Evolutionary conservation across 495 filamentous ascomycete genomes (phyloP).

Genomic region (Tuber brumale): DNA sequence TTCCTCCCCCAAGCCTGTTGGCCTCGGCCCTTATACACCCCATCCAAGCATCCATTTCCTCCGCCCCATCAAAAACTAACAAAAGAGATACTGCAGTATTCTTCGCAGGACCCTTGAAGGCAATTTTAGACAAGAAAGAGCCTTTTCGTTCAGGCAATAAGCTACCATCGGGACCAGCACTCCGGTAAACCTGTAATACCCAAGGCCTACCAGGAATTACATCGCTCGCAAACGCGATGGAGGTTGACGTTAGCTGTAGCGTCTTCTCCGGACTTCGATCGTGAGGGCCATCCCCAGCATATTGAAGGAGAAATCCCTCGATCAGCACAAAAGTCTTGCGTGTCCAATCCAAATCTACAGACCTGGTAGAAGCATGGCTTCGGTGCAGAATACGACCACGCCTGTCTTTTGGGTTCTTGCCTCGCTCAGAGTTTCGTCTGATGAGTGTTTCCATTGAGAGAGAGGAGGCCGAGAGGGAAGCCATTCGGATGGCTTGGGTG

Average conservation of each 20-base stretch:
- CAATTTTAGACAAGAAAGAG: conserved; percentile 64
- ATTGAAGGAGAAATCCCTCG: conserved; percentile 81
- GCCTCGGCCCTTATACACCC: conserved; percentile 47
- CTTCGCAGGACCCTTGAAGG: conserved; percentile 58
- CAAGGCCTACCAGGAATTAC: conserved; percentile 86
- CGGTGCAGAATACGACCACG: conserved; percentile 47
- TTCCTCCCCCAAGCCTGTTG: conserved; percentile 44
- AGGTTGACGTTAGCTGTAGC: conserved; percentile 72
- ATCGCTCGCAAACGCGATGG: conserved; percentile 90
- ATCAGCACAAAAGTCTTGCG: conserved; percentile 78
- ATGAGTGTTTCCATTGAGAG: conserved; percentile 56
- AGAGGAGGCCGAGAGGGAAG: conserved; percentile 50
- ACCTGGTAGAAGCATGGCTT: conserved; percentile 54
- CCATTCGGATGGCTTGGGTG: conserved; percentile 64
- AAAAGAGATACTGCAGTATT: conserved; percentile 63
- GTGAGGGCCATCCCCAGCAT: conserved; percentile 69
- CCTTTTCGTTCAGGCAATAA: conserved; percentile 47
- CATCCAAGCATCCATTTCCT: conserved; percentile 84
- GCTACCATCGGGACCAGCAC: conserved; percentile 57
- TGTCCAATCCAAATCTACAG: conserved; percentile 66
- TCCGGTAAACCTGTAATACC: conserved; percentile 84
- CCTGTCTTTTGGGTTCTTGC: conserved; percentile 29
- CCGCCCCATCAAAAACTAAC: conserved; percentile 70
- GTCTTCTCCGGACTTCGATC: conserved; percentile 83
- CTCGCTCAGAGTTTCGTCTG: conserved; percentile 49